phyloP scores from a whole-genome alignment of 2,329 filamentous ascomycete species.

The Hysterium pulicare region DNA sequence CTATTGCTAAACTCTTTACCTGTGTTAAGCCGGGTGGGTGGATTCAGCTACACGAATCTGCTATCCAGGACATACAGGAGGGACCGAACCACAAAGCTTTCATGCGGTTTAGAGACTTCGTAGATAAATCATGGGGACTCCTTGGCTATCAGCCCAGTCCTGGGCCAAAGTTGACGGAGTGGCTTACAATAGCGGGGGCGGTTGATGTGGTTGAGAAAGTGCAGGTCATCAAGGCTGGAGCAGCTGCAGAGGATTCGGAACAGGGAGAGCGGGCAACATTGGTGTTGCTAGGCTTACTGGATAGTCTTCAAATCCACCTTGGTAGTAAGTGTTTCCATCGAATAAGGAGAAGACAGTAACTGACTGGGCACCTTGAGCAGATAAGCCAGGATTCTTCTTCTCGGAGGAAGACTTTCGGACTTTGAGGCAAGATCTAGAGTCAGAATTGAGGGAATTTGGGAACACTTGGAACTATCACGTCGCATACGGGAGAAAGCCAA shows the following conservation, averaged over 20 bases:
- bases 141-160: slow-evolving; percentile 4
- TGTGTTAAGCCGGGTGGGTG: slow-evolving; percentile 11
- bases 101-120: slow-evolving; percentile 5
- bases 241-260: background rate
- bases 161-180: slow-evolving; percentile 3
- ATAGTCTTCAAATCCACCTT: background rate
- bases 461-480: slow-evolving; percentile 6
- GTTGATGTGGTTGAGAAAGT: slow-evolving; percentile 3
- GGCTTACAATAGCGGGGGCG: slow-evolving; percentile 2
- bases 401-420: slow-evolving; percentile 1
- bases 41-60: slow-evolving; percentile 9
- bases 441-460: slow-evolving; percentile 4
- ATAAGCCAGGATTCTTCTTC: slow-evolving; percentile 1
- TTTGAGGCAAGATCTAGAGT: slow-evolving; percentile 2
- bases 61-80: slow-evolving; percentile 9
- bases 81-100: slow-evolving; percentile 4
- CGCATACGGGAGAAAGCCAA: slow-evolving; percentile 4
- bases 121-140: background rate
- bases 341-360: background rate
- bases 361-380: background rate
- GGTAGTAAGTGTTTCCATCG: background rate
- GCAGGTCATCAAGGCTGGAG: slow-evolving; percentile 1
- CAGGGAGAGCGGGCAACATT: slow-evolving; percentile 4
- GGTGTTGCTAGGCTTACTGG: slow-evolving; percentile 5
- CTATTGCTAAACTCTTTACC: slow-evolving; percentile 4